Evolutionary conservation across 441 rosid genomes (phyloP).

Genomic region (Erodium trifolium): DNA sequence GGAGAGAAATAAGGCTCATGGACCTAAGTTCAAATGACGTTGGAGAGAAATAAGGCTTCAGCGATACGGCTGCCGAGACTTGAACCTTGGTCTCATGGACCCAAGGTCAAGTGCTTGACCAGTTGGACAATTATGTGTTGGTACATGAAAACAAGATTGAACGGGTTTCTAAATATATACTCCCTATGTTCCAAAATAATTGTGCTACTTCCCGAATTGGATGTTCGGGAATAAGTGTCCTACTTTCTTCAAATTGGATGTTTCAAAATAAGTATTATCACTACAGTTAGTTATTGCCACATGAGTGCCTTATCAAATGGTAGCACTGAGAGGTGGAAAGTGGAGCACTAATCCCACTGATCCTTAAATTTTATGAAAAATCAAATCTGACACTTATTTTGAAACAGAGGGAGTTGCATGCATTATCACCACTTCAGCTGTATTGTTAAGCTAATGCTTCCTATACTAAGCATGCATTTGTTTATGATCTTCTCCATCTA

Average conservation of each 20-base stretch:
- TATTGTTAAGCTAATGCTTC: background rate
- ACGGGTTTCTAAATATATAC: background rate
- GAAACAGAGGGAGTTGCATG: background rate
- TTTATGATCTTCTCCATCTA: background rate
- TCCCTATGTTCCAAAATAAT: too few relatives aligned
- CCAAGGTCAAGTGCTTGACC: too few relatives aligned
- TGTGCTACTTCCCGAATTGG: background rate
- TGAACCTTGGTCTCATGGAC: too few relatives aligned
- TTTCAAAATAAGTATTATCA: background rate
- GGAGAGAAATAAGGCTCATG: too few relatives aligned
- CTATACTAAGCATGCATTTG: background rate
- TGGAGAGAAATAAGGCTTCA: too few relatives aligned
- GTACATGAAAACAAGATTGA: background rate
- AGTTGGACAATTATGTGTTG: too few relatives aligned
- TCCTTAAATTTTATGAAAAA: too few relatives aligned
- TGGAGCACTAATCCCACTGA: background rate
- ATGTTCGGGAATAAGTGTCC: background rate
- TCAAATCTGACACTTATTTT: too few relatives aligned
- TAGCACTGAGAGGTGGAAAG: background rate
- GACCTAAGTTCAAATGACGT: too few relatives aligned
- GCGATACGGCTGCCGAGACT: too few relatives aligned
- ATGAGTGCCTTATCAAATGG: background rate
- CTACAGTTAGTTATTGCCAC: background rate
- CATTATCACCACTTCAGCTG: background rate
- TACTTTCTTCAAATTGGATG: background rate